Percentiles rank a stretch among this genome's conserved stretches.
Evolutionary conservation across 305 asterid genomes (phyloP).

Genomic region (Rubia occidens): DNA sequence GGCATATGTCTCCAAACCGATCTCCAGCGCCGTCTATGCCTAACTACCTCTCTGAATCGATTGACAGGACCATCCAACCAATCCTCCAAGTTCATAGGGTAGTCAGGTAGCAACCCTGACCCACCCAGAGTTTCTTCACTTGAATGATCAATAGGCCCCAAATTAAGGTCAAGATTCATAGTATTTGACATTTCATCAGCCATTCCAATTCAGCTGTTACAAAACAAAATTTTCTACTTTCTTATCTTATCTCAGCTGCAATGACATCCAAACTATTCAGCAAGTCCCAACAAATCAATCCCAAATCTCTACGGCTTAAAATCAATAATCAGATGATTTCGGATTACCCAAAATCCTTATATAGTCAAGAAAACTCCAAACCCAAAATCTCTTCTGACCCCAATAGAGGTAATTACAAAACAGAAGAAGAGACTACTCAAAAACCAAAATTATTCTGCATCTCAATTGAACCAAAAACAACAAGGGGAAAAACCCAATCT

Average conservation of each 20-base stretch:
- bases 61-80: constrained; percentile 45
- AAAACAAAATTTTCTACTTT: constrained; percentile 1
- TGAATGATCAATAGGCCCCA: constrained; percentile 53
- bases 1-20: constrained; percentile 55
- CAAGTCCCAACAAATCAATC: background rate
- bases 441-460: background rate
- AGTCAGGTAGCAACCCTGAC: constrained; percentile 27
- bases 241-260: constrained; percentile 12
- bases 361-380: constrained; percentile 16
- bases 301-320: background rate
- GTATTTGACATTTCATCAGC: constrained; percentile 42
- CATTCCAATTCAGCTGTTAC: constrained; percentile 27
- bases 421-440: background rate
- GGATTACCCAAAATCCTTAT: background rate
- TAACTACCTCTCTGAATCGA: constrained; percentile 32
- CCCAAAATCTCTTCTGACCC: constrained; percentile 17
- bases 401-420: background rate
- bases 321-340: background rate
- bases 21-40: constrained; percentile 52
- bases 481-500: constrained; percentile 17
- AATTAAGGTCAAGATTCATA: constrained; percentile 72
- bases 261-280: background rate
- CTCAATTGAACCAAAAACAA: background rate
- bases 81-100: constrained; percentile 57
- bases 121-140: constrained; percentile 29